Conservation (phyloP, 192 early-diverging fungal species). For the Backusella macrospora region DNA sequence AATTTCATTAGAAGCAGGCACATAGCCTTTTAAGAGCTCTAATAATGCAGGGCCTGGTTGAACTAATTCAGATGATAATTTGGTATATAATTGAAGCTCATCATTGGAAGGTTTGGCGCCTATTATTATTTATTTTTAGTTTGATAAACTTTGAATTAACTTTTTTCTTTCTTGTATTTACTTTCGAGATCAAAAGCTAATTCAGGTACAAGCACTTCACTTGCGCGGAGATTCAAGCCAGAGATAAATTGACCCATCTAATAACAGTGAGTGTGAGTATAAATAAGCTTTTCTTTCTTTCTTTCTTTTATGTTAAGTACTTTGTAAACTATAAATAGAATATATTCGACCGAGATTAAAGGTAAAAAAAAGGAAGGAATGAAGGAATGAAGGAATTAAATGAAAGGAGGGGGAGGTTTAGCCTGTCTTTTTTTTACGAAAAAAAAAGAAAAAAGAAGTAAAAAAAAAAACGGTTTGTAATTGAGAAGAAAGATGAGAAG, state of each 20-base stretch:
- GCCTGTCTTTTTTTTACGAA: not conserved
- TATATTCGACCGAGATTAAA: not conserved
- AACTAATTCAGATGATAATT: slow-evolving; percentile 56
- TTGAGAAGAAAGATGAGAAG: not conserved
- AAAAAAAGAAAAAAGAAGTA: slow-evolving; percentile 2
- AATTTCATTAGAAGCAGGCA: slow-evolving; percentile 73
- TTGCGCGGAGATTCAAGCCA: slow-evolving; percentile 49
- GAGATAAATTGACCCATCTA: slow-evolving; percentile 53
- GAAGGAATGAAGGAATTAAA: not conserved
- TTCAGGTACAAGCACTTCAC: slow-evolving; percentile 52
- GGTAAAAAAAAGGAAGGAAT: not conserved
- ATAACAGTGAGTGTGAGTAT: not conserved
- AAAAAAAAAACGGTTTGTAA: not conserved
- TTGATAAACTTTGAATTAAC: not conserved
- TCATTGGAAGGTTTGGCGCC: slow-evolving; percentile 61
- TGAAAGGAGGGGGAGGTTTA: not conserved
- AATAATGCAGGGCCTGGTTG: slow-evolving; percentile 56
- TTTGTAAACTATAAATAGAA: slow-evolving; percentile 1
- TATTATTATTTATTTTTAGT: slow-evolving; percentile 23
- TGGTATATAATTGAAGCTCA: slow-evolving; percentile 62
- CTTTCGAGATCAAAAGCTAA: slow-evolving; percentile 65
- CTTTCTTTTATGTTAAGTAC: slow-evolving; percentile 3
- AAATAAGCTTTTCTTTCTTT: not conserved
- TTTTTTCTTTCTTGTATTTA: slow-evolving; percentile 39
- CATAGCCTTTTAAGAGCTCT: slow-evolving; percentile 60